Base-by-base conservation (phyloP, 2,329 filamentous ascomycete genomes). In the Claviceps lovelessii region DNA sequence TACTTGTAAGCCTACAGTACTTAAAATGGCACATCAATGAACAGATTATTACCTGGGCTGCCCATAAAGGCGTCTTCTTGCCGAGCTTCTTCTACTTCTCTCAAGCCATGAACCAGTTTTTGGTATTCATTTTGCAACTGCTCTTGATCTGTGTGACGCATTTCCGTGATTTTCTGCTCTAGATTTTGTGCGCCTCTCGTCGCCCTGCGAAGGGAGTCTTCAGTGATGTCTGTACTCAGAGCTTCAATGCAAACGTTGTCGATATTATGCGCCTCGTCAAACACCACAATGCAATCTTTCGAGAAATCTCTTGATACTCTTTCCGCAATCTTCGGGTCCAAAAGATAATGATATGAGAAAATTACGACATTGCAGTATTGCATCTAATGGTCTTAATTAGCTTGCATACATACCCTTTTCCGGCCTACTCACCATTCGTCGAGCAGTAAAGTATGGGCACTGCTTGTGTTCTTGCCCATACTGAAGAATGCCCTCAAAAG, bases 241-340 rank as follows among this genome's bases (percentile, higher is more conserved):
- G 93, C 91, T 66, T 98, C 93, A 61, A 98, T 98, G 68, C 94
- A 98, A 56, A 98, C 93, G 66, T 98, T 98, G 76, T 98, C 93
- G 62, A 98, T 98, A 65, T 98, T 98, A 73, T 98, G 93, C 15
- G 93, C 93, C 70, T 98, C 93, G 65, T 98, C 93, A 60, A 98
- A 98, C 3, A 98, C 93, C 23, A 98, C 88, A 53, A 98, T 98
- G 68, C 90, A 96, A 68, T 98, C 94, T 63, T 96, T 96, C 0
- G 93, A 96, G 11, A 98, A 80, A 64, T 98, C 93, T 68, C 86
- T 90, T 0, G 93, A 97, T 2, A 97, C 90, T 56, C 91, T 73
- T 66, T 98, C 93, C 13, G 93, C 93, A 63, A 98, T 98, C 68
- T 98, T 98, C 3, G 93, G 93, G 64, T 98, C 94, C 17, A 98